Percentiles rank a stretch among this genome's conserved stretches.
These are phyloP conservation scores for Kwoniella mangroviensis DNA, from an alignment of 768 basidiomycete species.

Conservation along the genomic window DNA sequence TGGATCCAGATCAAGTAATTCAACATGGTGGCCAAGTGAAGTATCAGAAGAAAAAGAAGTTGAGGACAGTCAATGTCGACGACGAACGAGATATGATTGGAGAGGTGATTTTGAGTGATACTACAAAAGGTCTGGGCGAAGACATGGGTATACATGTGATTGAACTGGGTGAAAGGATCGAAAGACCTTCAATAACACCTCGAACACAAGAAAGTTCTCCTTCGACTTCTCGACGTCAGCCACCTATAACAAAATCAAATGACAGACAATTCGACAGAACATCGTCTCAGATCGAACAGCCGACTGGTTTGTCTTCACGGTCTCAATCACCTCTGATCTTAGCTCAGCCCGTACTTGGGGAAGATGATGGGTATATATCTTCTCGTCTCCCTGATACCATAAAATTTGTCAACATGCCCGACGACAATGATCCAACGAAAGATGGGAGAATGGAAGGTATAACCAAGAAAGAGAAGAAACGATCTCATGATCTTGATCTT, in stretches of 20 bases:
- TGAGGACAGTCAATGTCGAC: not conserved
- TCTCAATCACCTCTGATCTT: too few species aligned
- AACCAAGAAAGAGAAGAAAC: not conserved
- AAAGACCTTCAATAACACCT: not conserved
- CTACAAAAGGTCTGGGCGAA: not conserved
- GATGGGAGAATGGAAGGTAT: not conserved
- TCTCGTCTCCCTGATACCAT: too few species aligned
- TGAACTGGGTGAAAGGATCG: constrained; percentile 13
- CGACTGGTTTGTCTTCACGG: too few species aligned
- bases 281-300: too few species aligned
- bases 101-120: not conserved
- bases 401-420: too few species aligned
- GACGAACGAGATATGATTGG: not conserved
- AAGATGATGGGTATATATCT: too few species aligned
- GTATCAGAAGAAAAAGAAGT: not conserved
- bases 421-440: not conserved
- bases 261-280: too few species aligned
- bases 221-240: not conserved
- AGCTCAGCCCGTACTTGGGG: too few species aligned
- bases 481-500: not conserved
- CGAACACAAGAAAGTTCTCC: not conserved
- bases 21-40: not conserved
- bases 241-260: too few species aligned
- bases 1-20: constrained; percentile 17
- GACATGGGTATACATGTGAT: not conserved